Base-by-base conservation (phyloP, 768 basidiomycete species). In the Pleurotus ostreatus region DNA sequence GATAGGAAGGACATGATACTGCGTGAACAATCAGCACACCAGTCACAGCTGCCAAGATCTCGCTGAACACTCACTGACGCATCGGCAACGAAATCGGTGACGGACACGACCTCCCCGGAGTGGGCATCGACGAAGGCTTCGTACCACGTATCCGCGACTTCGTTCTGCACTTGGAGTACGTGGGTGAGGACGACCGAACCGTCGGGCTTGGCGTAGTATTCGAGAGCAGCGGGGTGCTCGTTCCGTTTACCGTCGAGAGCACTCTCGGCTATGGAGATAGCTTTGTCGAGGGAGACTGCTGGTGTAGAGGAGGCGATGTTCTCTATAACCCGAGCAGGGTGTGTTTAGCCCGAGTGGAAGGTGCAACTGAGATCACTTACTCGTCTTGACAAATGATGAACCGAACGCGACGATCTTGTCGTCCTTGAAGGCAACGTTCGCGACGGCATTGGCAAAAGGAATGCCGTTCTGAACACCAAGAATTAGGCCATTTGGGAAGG, bases 111-210 rank as follows among this genome's bases (percentile, higher is more conserved):
- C 26, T 79, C 76, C 20, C 78, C 78, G 13, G 75, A 70, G 58
- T 78, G 77, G 3, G 80, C 82, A 60, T 84, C 83, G 39, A 85
- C 75, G 55, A 80, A 82, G 0, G 80, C 83, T 64, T 85, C 79
- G 61, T 73, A 77, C 78, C 79, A 85, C 6, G 76, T 71, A 46
- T 78, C 65, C 5, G 63, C 61, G 53, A 71, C 71, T 6, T 51
- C 49, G n/a, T 51, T 34, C 44, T 65, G 65, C 13, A 75, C 65
- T 40, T 75, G 72, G 6, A 74, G 60, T 13, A 69, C 66, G 61
- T 79, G 73, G 1, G 74, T 68, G 11, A 81, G 71, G 12, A 64
- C 69, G 18, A 65, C 69, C 3, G 69, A 65, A 16, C 72, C 72
- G 60, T 78, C 75, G 1, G 70, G 63, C 53, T 69, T 70, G 40